A percentile compares a stretch with the other conserved stretches of the same genome.
These are phyloP conservation scores for Flammula alnicola DNA, from an alignment of 1,284 basidiomycete species.

Conservation along the genomic window DNA sequence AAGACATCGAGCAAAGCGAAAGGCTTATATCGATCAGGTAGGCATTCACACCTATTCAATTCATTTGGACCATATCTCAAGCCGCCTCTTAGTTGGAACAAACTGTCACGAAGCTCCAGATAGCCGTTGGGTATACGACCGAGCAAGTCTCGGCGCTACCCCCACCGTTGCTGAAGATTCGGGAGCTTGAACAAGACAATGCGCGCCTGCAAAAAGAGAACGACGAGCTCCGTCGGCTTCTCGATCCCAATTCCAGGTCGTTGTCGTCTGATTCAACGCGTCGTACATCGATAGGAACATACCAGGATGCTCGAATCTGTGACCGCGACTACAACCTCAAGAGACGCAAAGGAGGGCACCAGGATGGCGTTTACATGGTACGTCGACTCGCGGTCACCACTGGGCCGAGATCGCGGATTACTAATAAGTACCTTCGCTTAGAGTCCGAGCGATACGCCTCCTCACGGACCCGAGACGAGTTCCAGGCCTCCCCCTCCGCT, in stretches of 20 bases:
- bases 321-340: conserved; percentile 64
- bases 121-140: conserved; percentile 66
- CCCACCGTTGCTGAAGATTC: conserved; percentile 69
- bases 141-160: conserved; percentile 74
- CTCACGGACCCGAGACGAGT: conserved; percentile 42
- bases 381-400: conserved; percentile 10
- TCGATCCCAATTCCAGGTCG: conserved; percentile 43
- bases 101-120: conserved; percentile 80
- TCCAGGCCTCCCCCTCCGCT: conserved; percentile 65
- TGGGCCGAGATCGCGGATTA: background rate
- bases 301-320: conserved; percentile 48
- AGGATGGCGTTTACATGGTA: conserved; percentile 65
- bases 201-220: conserved; percentile 68
- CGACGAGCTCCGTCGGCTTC: conserved; percentile 66
- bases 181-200: conserved; percentile 79
- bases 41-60: conserved; percentile 27
- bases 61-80: conserved; percentile 5
- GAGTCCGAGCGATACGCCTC: conserved; percentile 44
- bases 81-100: conserved; percentile 64
- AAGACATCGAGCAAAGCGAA: conserved; percentile 88
- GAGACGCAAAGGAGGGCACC: conserved; percentile 56
- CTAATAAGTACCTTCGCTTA: conserved; percentile 16
- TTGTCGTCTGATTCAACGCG: conserved; percentile 44
- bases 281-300: conserved; percentile 44
- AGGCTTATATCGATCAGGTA: conserved; percentile 91